Evolutionary conservation across 208 protist species (phyloP).

Genomic region (Endotrypanum monterogeii): DNA sequence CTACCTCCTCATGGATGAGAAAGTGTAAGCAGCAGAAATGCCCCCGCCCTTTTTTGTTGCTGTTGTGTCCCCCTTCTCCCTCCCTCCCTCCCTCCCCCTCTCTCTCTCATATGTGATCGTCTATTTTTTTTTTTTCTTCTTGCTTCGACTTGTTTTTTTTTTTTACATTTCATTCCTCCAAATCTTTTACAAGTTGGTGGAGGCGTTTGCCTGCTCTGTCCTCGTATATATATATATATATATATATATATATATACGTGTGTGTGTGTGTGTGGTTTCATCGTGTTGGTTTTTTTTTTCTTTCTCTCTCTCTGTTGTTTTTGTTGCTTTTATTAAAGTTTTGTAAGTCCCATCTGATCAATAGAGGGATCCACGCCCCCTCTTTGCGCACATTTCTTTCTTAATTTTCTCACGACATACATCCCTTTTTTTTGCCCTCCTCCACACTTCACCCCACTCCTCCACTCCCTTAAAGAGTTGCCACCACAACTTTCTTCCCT

Average conservation of each 20-base stretch:
- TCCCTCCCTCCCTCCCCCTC: not conserved
- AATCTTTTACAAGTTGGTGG: too few species aligned
- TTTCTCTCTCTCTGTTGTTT: not conserved
- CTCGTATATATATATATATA: slow-evolving; percentile 4
- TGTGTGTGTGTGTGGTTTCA: slow-evolving; percentile 7
- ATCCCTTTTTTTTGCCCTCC: too few species aligned
- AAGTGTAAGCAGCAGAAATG: not conserved
- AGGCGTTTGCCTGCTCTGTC: too few species aligned
- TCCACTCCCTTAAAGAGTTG: too few species aligned
- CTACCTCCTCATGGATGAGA: too few species aligned
- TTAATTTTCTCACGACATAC: too few species aligned
- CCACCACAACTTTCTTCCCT: too few species aligned
- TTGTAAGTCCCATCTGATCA: too few species aligned
- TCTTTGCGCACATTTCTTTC: too few species aligned
- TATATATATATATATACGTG: slow-evolving; percentile 2
- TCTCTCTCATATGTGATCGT: not conserved
- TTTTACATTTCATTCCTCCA: not conserved
- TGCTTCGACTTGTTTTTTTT: too few species aligned
- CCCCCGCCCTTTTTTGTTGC: not conserved
- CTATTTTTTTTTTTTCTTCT: not conserved
- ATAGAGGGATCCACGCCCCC: too few species aligned
- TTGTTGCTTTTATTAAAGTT: slow-evolving; percentile 11
- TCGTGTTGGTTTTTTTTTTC: not conserved
- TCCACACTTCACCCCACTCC: too few species aligned
- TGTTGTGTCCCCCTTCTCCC: not conserved